Evolutionary conservation across 163 green algal genomes (phyloP).

Genomic region (Trebouxia gelatinosa): DNA sequence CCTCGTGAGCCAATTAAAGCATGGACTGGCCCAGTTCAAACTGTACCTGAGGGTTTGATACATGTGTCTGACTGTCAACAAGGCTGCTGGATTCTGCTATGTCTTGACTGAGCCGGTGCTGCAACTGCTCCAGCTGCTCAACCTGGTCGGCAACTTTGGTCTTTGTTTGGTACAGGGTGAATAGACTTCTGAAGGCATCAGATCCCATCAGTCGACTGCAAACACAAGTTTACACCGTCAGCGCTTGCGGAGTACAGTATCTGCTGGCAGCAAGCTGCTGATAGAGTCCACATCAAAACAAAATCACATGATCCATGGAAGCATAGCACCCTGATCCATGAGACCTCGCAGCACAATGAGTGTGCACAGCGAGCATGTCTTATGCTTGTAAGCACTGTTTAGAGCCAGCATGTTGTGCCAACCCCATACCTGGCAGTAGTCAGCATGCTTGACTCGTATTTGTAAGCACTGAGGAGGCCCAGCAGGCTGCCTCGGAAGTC

Average conservation of each 20-base stretch:
- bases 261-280: no score
- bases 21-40: no score
- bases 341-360: neutral
- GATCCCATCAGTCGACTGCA: conserved; percentile 5
- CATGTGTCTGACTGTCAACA: no score
- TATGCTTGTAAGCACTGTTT: neutral
- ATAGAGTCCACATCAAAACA: no score
- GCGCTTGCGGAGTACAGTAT: neutral
- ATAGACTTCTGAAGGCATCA: conserved; percentile 24
- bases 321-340: no score
- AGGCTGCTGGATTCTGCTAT: no score
- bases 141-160: no score
- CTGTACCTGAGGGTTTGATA: no score
- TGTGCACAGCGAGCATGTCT: neutral
- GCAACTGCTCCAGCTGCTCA: no score
- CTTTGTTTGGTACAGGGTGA: conserved; percentile 14
- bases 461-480: conserved; percentile 63
- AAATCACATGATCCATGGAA: neutral
- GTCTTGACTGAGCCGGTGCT: no score
- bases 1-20: no score
- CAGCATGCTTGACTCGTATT: conserved; percentile 72
- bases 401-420: conserved; percentile 27
- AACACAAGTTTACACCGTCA: neutral
- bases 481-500: conserved; percentile 63
- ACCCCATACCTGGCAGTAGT: conserved; percentile 31